Evolutionary conservation across 177 flowering plant species (phyloP), one percentile per base, ranked within the genome.

Genomic region (Vitis hybrid): DNA sequence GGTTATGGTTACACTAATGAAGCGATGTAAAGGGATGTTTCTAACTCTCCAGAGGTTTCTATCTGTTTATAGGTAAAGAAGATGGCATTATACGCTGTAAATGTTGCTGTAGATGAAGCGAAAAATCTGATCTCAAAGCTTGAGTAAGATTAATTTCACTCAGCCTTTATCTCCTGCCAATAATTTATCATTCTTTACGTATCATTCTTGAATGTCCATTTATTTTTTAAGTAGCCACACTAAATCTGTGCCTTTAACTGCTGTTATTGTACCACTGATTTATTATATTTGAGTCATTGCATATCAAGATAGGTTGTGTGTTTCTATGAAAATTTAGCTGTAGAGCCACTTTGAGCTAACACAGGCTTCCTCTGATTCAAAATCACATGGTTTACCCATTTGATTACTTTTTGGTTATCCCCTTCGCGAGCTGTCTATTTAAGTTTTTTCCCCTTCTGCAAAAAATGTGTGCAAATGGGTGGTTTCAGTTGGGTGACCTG

Each of bases 61-160:
- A 40, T 80, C 12, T 67, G 59, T 63, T 75, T 64, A 35, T 67
- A 91, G 96, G 89, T 89, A 78, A 91, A 87, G 84, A 91, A 89
- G 85, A 80, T 91, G 91, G 86, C 85, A 18, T 19, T 89, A 2
- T 88, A 86, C 76, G 93, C 89, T 71, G 89, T 75, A 40, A 79
- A 76, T 78, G 73, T 67, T 63, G 91, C 96, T 46, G 75, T 80
- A 9, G 70, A 70, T 62, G 88, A 88, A 75, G 87, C 85, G 51
- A 68, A 60, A 66, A 70, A 72, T 56, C 84, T 87, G 68, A 68
- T 73, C 52, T 60, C 78, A n/a, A 66, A 78, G 66, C 71, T 74
- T 54, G 73, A 67, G 91, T 85, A 74, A 78, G 82, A 58, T 60
- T 67, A 14, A 13, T 66, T 66, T 18, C 52, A 3, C 66, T 67